phyloP scores from a whole-genome alignment of 2,329 filamentous ascomycete genomes.

The Pyrenophora tritici-repentis region DNA sequence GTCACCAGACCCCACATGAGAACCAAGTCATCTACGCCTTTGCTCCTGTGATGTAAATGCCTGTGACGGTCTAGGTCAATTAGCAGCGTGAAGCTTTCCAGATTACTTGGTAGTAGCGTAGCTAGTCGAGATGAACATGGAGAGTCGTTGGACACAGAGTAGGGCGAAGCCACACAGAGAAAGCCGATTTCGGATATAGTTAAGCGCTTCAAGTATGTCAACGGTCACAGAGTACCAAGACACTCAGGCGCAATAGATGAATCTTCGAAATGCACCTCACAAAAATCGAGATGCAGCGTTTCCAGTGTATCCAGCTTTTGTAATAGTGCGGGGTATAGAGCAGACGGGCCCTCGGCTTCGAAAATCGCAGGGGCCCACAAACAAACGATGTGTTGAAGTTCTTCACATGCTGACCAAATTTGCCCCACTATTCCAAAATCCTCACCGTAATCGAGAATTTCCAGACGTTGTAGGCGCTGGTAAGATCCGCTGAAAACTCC shows the following conservation, averaged over 20 bases:
- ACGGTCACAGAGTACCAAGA: slow-evolving; percentile 16
- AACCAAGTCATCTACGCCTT: slow-evolving; percentile 1
- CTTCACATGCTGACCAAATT: slow-evolving; percentile 16
- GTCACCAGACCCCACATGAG: slow-evolving; percentile 9
- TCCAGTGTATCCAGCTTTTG: slow-evolving; percentile 22
- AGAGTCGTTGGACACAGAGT: slow-evolving; percentile 1
- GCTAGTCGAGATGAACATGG: slow-evolving; percentile 3
- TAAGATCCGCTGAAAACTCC: neutral
- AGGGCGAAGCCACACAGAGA: neutral
- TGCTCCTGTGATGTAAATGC: neutral
- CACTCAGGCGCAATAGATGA: too few species aligned
- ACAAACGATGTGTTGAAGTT: slow-evolving; percentile 27
- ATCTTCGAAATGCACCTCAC: too few species aligned
- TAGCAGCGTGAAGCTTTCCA: slow-evolving; percentile 18
- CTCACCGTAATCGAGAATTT: slow-evolving; percentile 25
- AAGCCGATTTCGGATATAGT: slow-evolving; percentile 19
- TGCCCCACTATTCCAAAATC: slow-evolving; percentile 13
- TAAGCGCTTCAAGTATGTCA: slow-evolving; percentile 15
- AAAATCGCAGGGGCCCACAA: slow-evolving; percentile 23
- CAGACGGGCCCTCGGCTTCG: neutral
- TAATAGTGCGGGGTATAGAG: slow-evolving; percentile 18
- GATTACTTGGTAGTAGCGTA: slow-evolving; percentile 14
- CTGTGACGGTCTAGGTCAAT: neutral
- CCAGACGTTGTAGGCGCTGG: slow-evolving; percentile 22
- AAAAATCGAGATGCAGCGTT: slow-evolving; percentile 20